These are phyloP conservation scores for Plasmodium ovale DNA, from an alignment of 169 alveolate genomes.

Conservation along the genomic window DNA sequence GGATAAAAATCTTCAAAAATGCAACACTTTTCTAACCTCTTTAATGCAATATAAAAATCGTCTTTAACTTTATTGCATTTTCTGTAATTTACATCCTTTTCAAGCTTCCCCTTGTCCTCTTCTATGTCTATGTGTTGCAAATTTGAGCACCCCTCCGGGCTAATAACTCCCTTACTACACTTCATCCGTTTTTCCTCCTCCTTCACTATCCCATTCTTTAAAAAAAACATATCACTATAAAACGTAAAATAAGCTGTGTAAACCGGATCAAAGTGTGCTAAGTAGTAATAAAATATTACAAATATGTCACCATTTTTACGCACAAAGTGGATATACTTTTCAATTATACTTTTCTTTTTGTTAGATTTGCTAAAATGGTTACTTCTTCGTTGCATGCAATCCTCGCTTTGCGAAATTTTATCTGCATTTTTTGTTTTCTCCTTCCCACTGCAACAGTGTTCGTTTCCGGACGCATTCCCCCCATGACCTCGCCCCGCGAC, in stretches of 20 bases:
- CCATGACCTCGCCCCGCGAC: too few relatives aligned
- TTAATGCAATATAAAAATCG: slow-evolving; percentile 32
- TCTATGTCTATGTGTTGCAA: background rate
- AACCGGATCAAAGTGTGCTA: slow-evolving; percentile 66
- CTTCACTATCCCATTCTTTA: too few relatives aligned
- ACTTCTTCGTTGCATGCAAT: background rate
- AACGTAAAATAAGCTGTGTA: slow-evolving; percentile 30
- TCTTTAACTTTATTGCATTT: background rate
- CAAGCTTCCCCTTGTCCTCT: background rate
- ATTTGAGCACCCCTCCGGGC: background rate
- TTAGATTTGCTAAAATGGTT: slow-evolving; percentile 23
- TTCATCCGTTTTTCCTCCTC: background rate
- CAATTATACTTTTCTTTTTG: slow-evolving; percentile 17
- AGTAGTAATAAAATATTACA: slow-evolving; percentile 61
- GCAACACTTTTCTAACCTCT: slow-evolving; percentile 61
- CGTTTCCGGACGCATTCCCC: background rate
- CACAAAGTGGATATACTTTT: slow-evolving; percentile 31
- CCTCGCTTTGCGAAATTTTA: background rate
- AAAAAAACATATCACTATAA: slow-evolving; percentile 42
- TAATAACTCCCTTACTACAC: background rate
- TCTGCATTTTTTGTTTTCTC: background rate
- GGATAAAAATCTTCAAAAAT: slow-evolving; percentile 77
- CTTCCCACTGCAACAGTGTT: background rate
- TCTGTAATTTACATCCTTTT: background rate
- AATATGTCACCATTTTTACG: slow-evolving; percentile 26